Percentiles rank a stretch among this genome's conserved stretches.
Evolutionary conservation across 2,329 filamentous ascomycete species (phyloP).

Genomic region (Aspergillus pseudoglaucus): DNA sequence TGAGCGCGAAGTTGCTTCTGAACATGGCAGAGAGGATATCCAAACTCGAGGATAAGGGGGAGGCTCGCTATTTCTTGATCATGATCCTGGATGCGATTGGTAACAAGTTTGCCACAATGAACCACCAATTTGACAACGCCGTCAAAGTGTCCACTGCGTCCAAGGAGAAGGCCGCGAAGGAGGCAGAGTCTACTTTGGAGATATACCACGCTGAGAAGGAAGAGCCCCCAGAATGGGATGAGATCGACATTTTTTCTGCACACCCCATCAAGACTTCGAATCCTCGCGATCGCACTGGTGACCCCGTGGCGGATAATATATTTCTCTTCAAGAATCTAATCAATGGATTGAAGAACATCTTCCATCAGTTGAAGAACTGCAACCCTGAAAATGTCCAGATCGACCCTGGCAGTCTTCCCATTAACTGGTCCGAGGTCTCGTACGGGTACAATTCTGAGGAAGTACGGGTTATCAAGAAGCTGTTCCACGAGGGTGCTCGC

Average conservation of each 20-base stretch:
- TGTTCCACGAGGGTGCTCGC: constrained; percentile 92
- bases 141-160: constrained; percentile 90
- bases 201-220: constrained; percentile 80
- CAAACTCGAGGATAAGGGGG: constrained; percentile 84
- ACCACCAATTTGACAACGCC: constrained; percentile 88
- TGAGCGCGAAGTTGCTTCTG: constrained; percentile 93
- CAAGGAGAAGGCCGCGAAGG: constrained; percentile 66
- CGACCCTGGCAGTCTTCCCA: constrained; percentile 69
- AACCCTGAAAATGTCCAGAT: constrained; percentile 65
- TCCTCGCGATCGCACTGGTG: constrained; percentile 76
- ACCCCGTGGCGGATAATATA: constrained; percentile 94
- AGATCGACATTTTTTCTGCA: constrained; percentile 93
- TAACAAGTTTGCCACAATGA: constrained; percentile 98
- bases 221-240: constrained; percentile 84
- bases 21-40: constrained; percentile 99
- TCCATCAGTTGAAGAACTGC: constrained; percentile 88
- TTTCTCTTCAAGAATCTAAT: constrained; percentile 96
- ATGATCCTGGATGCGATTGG: constrained; percentile 97
- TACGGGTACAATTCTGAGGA: constrained; percentile 97
- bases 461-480: constrained; percentile 89
- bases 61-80: constrained; percentile 90
- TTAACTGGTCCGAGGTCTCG: constrained; percentile 91
- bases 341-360: constrained; percentile 91
- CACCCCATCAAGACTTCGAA: constrained; percentile 95
- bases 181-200: constrained; percentile 61